Evolutionary conservation across 805 yeast genomes (phyloP).

Genomic region (Monosporozyma servazzii): DNA sequence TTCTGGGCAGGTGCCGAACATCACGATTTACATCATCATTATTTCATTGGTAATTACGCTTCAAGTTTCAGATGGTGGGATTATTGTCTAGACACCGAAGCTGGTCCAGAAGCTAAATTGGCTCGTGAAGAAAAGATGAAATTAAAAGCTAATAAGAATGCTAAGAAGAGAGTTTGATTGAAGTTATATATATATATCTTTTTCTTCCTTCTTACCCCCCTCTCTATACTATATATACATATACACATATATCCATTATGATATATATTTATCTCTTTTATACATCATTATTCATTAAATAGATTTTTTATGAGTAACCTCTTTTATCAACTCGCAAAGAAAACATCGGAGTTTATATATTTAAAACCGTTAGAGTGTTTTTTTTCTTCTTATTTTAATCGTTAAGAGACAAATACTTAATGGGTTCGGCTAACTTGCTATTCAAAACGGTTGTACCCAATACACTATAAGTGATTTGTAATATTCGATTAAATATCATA

Average conservation of each 20-base stretch:
- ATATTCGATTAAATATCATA: too few relatives aligned
- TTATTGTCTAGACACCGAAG: conserved; percentile 76
- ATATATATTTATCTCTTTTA: not conserved
- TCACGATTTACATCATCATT: conserved; percentile 95
- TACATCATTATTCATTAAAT: too few relatives aligned
- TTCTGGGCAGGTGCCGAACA: conserved; percentile 99
- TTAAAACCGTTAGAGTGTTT: too few relatives aligned
- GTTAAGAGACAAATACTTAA: too few relatives aligned
- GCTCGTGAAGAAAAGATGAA: conserved; percentile 62
- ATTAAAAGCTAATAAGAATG: conserved; percentile 42
- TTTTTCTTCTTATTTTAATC: too few relatives aligned
- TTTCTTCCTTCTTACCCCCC: not conserved
- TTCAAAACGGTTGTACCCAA: too few relatives aligned
- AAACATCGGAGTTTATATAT: too few relatives aligned
- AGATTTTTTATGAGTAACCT: too few relatives aligned
- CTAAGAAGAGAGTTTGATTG: conserved; percentile 21
- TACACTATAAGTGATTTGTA: too few relatives aligned
- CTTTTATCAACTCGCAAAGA: too few relatives aligned
- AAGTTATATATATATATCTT: not conserved
- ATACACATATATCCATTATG: not conserved
- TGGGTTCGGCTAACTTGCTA: too few relatives aligned
- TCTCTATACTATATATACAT: not conserved
- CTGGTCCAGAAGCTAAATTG: conserved; percentile 71
- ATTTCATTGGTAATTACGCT: conserved; percentile 91
- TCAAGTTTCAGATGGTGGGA: conserved; percentile 97